Evolutionary conservation across 2,329 filamentous ascomycete species (phyloP).

Genomic region (Acrocalymma vagum): DNA sequence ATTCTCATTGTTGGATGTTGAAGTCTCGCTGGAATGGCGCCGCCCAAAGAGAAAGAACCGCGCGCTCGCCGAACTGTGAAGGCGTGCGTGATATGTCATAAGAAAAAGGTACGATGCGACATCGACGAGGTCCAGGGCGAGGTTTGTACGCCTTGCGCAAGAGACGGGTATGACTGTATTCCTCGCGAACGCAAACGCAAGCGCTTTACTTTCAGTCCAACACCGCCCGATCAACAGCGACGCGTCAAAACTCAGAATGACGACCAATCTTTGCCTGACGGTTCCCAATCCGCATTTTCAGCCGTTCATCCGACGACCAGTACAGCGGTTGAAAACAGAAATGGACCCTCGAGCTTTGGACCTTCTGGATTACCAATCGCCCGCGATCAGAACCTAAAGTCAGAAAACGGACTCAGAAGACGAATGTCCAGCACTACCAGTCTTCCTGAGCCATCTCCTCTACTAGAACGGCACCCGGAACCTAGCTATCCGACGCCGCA

Average conservation of each 20-base stretch:
- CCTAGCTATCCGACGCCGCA: slow-evolving; percentile 24
- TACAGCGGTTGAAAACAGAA: slow-evolving; percentile 9
- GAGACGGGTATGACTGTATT: slow-evolving; percentile 42
- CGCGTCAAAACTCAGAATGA: slow-evolving; percentile 21
- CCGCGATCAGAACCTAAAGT: slow-evolving; percentile 22
- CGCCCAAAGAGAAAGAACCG: slow-evolving; percentile 24
- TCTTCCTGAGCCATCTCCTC: slow-evolving; percentile 26
- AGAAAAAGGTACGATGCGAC: slow-evolving; percentile 49
- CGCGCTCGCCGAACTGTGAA: slow-evolving; percentile 38
- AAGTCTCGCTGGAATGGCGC: no score
- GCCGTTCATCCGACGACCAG: slow-evolving; percentile 7
- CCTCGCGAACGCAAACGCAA: slow-evolving; percentile 42
- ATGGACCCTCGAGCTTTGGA: slow-evolving; percentile 3
- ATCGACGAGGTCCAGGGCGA: slow-evolving; percentile 41
- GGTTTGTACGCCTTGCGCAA: slow-evolving; percentile 48
- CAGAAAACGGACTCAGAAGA: slow-evolving; percentile 27
- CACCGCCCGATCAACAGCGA: slow-evolving; percentile 27
- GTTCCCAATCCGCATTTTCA: slow-evolving; percentile 14
- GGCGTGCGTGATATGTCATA: slow-evolving; percentile 54
- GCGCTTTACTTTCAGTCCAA: slow-evolving; percentile 41
- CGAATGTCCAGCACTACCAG: slow-evolving; percentile 29
- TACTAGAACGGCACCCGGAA: slow-evolving; percentile 24
- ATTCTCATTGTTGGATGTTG: no score
- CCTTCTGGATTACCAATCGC: slow-evolving; percentile 7
- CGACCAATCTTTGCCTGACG: slow-evolving; percentile 15